These are phyloP conservation scores for Annulohypoxylon nitens DNA, from an alignment of 495 filamentous ascomycete species.

Conservation along the genomic window DNA sequence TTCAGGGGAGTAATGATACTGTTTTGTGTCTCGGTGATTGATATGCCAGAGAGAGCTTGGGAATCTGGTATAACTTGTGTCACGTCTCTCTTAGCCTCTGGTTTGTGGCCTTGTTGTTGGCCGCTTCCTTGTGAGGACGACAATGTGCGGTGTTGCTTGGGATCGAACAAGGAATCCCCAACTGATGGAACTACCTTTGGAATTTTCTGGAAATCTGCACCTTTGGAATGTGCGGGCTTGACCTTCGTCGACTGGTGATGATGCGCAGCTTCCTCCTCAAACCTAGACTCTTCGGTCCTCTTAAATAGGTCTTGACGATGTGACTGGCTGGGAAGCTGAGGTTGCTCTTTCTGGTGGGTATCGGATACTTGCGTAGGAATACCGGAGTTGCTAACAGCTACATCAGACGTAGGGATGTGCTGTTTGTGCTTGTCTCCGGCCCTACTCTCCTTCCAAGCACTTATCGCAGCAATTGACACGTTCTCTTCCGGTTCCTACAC, in stretches of 20 bases:
- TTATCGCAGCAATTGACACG: slow-evolving; percentile 50
- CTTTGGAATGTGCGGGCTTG: not conserved
- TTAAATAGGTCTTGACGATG: slow-evolving; percentile 12
- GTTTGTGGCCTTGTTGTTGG: slow-evolving; percentile 4
- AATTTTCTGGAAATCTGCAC: not conserved
- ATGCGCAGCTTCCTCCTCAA: slow-evolving; percentile 12
- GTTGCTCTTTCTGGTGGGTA: slow-evolving; percentile 12
- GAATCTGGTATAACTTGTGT: slow-evolving; percentile 47
- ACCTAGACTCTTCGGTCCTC: slow-evolving; percentile 10
- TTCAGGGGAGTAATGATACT: slow-evolving; percentile 15
- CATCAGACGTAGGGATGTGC: slow-evolving; percentile 11
- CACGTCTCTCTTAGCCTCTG: not conserved
- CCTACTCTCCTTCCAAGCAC: slow-evolving; percentile 51
- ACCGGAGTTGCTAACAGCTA: slow-evolving; percentile 2
- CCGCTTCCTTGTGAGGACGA: slow-evolving; percentile 20
- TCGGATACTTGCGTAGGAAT: slow-evolving; percentile 5
- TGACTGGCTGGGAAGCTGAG: not conserved
- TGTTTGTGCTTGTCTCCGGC: slow-evolving; percentile 19
- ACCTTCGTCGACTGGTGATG: slow-evolving; percentile 19
- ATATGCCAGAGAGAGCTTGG: slow-evolving; percentile 40
- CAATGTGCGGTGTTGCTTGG: slow-evolving; percentile 27
- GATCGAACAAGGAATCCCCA: slow-evolving; percentile 24
- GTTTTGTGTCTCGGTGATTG: slow-evolving; percentile 25
- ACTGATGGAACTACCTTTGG: slow-evolving; percentile 36
- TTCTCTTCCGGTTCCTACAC: slow-evolving; percentile 55